Evolutionary conservation across 306 rosid genomes (phyloP).

Genomic region (Casuarina glauca): DNA sequence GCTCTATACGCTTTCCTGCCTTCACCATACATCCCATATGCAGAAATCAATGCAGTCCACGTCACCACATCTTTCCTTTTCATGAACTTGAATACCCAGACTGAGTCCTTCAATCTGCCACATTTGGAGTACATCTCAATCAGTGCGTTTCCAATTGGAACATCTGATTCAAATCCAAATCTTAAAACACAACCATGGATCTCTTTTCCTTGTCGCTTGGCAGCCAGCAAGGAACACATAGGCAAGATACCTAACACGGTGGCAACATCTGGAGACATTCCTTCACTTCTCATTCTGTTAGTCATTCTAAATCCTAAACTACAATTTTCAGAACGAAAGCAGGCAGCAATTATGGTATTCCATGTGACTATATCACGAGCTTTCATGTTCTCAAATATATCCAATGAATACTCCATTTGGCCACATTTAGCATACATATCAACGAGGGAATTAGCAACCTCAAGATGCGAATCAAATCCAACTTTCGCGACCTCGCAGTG

Average conservation of each 20-base stretch:
- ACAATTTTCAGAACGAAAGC: slow-evolving; percentile 30
- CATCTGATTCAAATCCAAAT: slow-evolving; percentile 44
- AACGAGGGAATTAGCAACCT: slow-evolving; percentile 30
- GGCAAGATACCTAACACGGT: slow-evolving; percentile 38
- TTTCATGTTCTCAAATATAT: slow-evolving; percentile 28
- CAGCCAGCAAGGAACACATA: slow-evolving; percentile 31
- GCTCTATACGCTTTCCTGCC: slow-evolving; percentile 54
- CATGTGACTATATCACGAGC: slow-evolving; percentile 37
- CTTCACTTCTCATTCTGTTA: slow-evolving; percentile 31
- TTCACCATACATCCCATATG: slow-evolving; percentile 66
- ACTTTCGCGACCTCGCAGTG: slow-evolving; percentile 32
- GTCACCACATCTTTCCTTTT: slow-evolving; percentile 54
- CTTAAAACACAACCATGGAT: slow-evolving; percentile 54
- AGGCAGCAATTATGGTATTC: slow-evolving; percentile 38
- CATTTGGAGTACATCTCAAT: slow-evolving; percentile 75
- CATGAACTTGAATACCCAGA: slow-evolving; percentile 47
- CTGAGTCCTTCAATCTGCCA: slow-evolving; percentile 51
- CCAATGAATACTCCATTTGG: slow-evolving; percentile 12
- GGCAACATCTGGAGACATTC: slow-evolving; percentile 36
- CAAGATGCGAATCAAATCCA: slow-evolving; percentile 31
- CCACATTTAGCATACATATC: slow-evolving; percentile 47
- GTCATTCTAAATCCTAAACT: slow-evolving; percentile 23
- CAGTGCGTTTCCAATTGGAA: slow-evolving; percentile 60
- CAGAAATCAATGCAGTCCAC: slow-evolving; percentile 65
- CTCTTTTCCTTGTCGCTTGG: slow-evolving; percentile 49